Percentiles rank a stretch among this genome's conserved stretches.
These are phyloP conservation scores for Ophiostoma triangulosporum DNA, from an alignment of 2,329 filamentous ascomycete species.

Conservation along the genomic window DNA sequence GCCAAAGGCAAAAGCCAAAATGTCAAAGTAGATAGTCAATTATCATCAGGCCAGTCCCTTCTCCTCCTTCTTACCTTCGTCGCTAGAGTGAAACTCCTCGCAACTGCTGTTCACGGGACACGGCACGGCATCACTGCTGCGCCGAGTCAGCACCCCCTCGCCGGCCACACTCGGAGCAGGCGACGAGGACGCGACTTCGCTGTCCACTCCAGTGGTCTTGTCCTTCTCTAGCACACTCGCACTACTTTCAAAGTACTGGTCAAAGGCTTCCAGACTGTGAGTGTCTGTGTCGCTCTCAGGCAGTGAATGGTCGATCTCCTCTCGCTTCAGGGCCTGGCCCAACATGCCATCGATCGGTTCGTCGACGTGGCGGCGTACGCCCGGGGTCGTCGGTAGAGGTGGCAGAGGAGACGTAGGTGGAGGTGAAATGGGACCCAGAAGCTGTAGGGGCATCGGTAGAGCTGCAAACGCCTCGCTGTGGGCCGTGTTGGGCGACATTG, in stretches of 20 bases:
- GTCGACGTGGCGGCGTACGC: not conserved
- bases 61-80: not conserved
- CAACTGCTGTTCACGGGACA: not conserved
- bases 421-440: constrained; percentile 1
- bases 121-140: not conserved
- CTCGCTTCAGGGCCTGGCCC: not conserved
- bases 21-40: not conserved
- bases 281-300: not conserved
- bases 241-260: not conserved
- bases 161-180: not conserved
- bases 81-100: not conserved
- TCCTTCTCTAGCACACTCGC: not conserved
- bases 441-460: not conserved
- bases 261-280: not conserved
- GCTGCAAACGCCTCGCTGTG: not conserved
- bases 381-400: constrained; percentile 1
- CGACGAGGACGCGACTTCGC: not conserved
- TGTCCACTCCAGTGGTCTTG: not conserved
- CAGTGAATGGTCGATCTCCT: not conserved
- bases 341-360: not conserved
- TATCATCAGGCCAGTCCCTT: too few relatives aligned
- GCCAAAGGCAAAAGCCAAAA: too few relatives aligned
- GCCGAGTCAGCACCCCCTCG: not conserved
- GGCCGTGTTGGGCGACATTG: not conserved
- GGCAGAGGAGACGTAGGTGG: constrained; percentile 10